These are phyloP conservation scores for Colletotrichum simmondsii DNA, from an alignment of 2,329 filamentous ascomycete species.

Conservation along the genomic window DNA sequence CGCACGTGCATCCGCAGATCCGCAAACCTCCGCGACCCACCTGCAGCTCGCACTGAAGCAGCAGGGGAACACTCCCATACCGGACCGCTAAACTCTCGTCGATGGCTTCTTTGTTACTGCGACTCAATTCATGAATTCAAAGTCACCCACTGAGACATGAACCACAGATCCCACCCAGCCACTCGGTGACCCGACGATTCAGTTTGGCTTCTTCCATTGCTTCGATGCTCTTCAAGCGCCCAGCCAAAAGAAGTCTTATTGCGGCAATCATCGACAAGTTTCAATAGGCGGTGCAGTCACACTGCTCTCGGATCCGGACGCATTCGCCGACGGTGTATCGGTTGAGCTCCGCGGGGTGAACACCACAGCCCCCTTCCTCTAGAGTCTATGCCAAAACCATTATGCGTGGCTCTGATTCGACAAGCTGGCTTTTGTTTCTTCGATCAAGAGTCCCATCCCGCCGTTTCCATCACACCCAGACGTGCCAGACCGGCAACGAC, in stretches of 20 bases:
- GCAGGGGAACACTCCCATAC: not conserved
- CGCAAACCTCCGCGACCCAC: not conserved
- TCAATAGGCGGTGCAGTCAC: not conserved
- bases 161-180: not conserved
- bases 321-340: not conserved
- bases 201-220: not conserved
- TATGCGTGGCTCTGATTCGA: slow-evolving; percentile 8
- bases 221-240: not conserved
- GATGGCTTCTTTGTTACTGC: not conserved
- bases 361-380: not conserved
- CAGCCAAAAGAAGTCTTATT: not conserved
- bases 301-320: not conserved
- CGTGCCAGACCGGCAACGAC: not conserved
- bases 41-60: not conserved
- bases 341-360: not conserved
- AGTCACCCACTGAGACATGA: not conserved
- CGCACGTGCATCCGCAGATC: slow-evolving; percentile 6
- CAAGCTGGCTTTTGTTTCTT: slow-evolving; percentile 10
- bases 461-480: not conserved
- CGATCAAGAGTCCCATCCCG: not conserved
- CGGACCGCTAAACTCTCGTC: not conserved
- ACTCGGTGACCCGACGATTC: not conserved
- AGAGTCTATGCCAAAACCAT: not conserved
- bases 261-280: not conserved
- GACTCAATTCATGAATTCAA: not conserved